Evolutionary conservation across 1,284 basidiomycete species (phyloP).

Genomic region (Paramarasmius palmivorus): DNA sequence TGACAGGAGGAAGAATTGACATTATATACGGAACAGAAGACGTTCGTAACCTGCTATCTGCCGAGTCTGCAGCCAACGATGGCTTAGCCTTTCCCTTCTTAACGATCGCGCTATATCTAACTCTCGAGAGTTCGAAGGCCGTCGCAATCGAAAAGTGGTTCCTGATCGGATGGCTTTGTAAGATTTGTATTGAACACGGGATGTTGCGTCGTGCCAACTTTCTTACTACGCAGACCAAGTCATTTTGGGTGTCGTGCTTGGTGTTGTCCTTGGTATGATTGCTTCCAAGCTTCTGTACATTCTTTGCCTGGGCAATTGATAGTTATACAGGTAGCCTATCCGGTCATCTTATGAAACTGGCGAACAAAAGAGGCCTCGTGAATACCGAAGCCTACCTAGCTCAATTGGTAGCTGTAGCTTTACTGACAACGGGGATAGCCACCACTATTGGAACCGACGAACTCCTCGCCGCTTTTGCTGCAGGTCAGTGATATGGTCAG

Average conservation of each 20-base stretch:
- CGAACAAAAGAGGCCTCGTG: slow-evolving; percentile 75
- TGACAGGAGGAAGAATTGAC: slow-evolving; percentile 83
- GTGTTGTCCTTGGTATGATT: slow-evolving; percentile 65
- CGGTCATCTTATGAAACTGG: slow-evolving; percentile 81
- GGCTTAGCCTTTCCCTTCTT: slow-evolving; percentile 94
- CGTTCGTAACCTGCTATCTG: slow-evolving; percentile 83
- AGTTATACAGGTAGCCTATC: slow-evolving; percentile 59
- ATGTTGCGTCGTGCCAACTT: slow-evolving; percentile 3
- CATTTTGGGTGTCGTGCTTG: slow-evolving; percentile 76
- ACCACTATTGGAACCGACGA: slow-evolving; percentile 86
- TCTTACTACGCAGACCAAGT: slow-evolving; percentile 70
- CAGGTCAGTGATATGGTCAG: slow-evolving; percentile 48
- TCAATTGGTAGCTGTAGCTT: slow-evolving; percentile 83
- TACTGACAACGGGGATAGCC: slow-evolving; percentile 80
- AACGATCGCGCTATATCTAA: slow-evolving; percentile 85
- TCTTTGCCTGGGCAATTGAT: background rate
- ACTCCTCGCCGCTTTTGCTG: slow-evolving; percentile 91
- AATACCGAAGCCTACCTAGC: slow-evolving; percentile 92
- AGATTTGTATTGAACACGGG: slow-evolving; percentile 24
- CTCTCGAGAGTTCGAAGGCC: slow-evolving; percentile 63
- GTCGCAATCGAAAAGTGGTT: slow-evolving; percentile 80
- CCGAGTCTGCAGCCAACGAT: slow-evolving; percentile 76
- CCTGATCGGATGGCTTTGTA: slow-evolving; percentile 78
- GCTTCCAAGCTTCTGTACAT: slow-evolving; percentile 4
- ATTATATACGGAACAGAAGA: slow-evolving; percentile 84